Evolutionary conservation across 225 moss, liverwort and hornwort species (phyloP).

Genomic region (Antitrichia curtipendula): DNA sequence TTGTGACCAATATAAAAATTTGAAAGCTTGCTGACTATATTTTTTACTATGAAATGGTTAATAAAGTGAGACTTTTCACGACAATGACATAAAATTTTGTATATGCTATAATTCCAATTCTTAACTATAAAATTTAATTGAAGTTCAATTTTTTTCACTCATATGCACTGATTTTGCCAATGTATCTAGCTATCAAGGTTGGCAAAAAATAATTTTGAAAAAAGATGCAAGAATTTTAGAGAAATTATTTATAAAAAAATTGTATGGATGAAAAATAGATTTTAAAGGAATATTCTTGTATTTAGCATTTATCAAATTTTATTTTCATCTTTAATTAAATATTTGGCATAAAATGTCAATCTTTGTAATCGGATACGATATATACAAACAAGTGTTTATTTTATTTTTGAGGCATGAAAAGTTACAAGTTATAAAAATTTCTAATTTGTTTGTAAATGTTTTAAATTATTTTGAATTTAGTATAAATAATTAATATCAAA

Average conservation of each 20-base stretch:
- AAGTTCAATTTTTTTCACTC: background rate
- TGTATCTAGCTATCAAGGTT: background rate
- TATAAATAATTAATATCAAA: too few species aligned
- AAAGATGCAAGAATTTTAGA: background rate
- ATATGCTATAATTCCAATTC: background rate
- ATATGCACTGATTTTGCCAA: background rate
- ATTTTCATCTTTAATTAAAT: too few species aligned
- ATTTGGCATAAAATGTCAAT: too few species aligned
- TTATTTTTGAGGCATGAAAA: too few species aligned
- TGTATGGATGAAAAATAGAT: fast-evolving
- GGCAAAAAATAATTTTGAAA: too few species aligned
- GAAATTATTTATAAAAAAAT: background rate
- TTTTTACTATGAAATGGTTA: background rate
- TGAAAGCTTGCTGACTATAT: background rate
- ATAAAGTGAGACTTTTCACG: background rate
- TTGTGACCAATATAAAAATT: background rate
- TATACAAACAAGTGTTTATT: too few species aligned
- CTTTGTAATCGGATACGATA: too few species aligned
- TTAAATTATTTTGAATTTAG: too few species aligned
- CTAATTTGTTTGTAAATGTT: too few species aligned
- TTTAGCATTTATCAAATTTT: background rate
- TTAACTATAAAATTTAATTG: background rate
- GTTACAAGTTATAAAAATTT: too few species aligned
- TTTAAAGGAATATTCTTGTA: background rate
- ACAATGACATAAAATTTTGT: background rate